phyloP scores from a whole-genome alignment of 768 basidiomycete genomes.

The Leccinum rimulosum region DNA sequence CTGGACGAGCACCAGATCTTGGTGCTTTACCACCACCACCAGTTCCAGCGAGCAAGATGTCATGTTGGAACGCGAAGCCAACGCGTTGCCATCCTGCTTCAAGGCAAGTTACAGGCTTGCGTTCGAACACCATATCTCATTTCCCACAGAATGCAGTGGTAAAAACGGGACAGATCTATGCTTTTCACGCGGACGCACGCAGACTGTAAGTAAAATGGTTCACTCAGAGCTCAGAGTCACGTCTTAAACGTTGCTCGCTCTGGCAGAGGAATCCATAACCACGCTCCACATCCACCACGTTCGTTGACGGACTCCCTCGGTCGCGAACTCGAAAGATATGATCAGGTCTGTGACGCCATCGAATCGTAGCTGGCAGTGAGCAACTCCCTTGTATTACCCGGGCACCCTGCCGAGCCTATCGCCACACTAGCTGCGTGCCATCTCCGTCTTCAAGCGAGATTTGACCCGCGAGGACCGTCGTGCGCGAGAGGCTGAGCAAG shows the following conservation, averaged over 20 bases:
- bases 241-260: background rate
- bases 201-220: slow-evolving; percentile 49
- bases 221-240: background rate
- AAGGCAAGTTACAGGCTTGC: slow-evolving; percentile 41
- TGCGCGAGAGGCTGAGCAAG: slow-evolving; percentile 42
- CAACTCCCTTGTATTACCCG: slow-evolving; percentile 6
- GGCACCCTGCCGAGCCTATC: background rate
- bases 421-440: slow-evolving; percentile 60
- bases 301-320: slow-evolving; percentile 63
- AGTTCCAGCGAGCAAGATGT: slow-evolving; percentile 31
- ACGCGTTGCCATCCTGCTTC: slow-evolving; percentile 53
- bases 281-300: slow-evolving; percentile 62
- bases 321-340: slow-evolving; percentile 74
- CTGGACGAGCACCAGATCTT: slow-evolving; percentile 29
- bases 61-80: slow-evolving; percentile 65
- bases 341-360: slow-evolving; percentile 75
- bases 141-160: slow-evolving; percentile 53
- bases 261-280: slow-evolving; percentile 53
- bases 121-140: slow-evolving; percentile 1
- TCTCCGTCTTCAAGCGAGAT: slow-evolving; percentile 71
- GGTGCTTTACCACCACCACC: slow-evolving; percentile 53
- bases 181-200: slow-evolving; percentile 62
- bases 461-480: slow-evolving; percentile 59
- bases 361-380: slow-evolving; percentile 71
- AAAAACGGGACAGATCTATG: slow-evolving; percentile 69